Evolutionary conservation across 2,329 filamentous ascomycete species (phyloP).

Genomic region (Cercospora sp.): DNA sequence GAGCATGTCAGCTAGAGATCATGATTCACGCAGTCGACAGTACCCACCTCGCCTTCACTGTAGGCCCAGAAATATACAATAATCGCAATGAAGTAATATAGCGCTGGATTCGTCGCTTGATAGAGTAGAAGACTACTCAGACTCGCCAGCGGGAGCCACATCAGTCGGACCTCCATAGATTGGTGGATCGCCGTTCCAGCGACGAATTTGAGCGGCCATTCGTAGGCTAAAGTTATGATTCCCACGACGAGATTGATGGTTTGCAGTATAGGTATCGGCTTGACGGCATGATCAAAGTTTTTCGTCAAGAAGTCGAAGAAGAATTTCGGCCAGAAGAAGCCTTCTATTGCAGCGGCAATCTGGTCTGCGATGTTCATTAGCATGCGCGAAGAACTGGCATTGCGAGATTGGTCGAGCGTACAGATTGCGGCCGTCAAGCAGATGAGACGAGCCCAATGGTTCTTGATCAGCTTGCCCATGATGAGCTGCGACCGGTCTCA

Average conservation of each 20-base stretch:
- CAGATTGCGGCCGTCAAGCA: conserved; percentile 79
- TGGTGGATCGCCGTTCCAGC: conserved; percentile 78
- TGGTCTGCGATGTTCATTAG: conserved; percentile 64
- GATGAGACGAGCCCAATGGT: conserved; percentile 96
- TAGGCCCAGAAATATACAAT: conserved; percentile 95
- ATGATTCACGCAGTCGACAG: neutral
- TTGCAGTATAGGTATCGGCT: conserved; percentile 84
- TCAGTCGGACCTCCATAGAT: conserved; percentile 81
- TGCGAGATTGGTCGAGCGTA: conserved; percentile 45
- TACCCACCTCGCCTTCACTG: conserved; percentile 87
- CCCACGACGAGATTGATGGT: conserved; percentile 85
- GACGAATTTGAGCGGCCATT: conserved; percentile 81
- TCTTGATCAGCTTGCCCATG: conserved; percentile 99
- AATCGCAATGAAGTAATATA: conserved; percentile 89
- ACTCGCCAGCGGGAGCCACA: conserved; percentile 76
- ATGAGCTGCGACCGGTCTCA: conserved; percentile 25
- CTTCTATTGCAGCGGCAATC: conserved; percentile 76
- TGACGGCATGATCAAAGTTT: conserved; percentile 81
- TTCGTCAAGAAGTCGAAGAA: conserved; percentile 97
- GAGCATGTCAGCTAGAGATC: conserved; percentile 10
- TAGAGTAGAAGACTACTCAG: conserved; percentile 78
- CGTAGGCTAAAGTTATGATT: conserved; percentile 75
- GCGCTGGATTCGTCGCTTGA: conserved; percentile 84
- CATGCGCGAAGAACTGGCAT: neutral
- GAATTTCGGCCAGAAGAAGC: conserved; percentile 98